These are phyloP conservation scores for Elsinoe fawcettii DNA, from an alignment of 2,329 filamentous ascomycete genomes.

Conservation along the genomic window DNA sequence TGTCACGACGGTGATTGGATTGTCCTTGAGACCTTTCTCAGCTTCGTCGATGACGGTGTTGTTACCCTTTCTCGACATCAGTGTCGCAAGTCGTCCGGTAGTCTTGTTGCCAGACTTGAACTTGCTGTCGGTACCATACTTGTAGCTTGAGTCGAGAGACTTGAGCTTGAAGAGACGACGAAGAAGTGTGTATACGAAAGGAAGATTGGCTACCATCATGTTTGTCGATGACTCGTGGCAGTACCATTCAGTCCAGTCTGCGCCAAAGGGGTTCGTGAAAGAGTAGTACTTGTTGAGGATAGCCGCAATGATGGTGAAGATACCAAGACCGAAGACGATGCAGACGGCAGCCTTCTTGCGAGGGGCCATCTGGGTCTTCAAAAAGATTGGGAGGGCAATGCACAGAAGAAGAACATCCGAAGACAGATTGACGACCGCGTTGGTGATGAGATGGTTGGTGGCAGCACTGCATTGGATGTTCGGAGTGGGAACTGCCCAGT, in stretches of 20 bases:
- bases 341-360: conserved; percentile 48
- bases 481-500: conserved; percentile 29
- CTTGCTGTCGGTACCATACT: conserved; percentile 3
- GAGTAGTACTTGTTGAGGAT: conserved; percentile 58
- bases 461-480: conserved; percentile 36
- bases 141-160: conserved; percentile 15
- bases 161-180: conserved; percentile 17
- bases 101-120: conserved; percentile 8
- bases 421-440: conserved; percentile 38
- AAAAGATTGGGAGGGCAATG: conserved; percentile 40
- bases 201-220: conserved; percentile 54
- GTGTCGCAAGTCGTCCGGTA: neutral
- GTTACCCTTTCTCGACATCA: conserved; percentile 8
- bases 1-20: conserved; percentile 10
- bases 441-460: conserved; percentile 33
- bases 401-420: conserved; percentile 40
- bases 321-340: conserved; percentile 49
- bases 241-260: conserved; percentile 54
- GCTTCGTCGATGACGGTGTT: conserved; percentile 13
- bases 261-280: conserved; percentile 49
- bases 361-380: conserved; percentile 36
- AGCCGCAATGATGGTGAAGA: conserved; percentile 50
- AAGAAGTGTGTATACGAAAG: conserved; percentile 47
- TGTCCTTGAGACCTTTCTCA: conserved; percentile 9
- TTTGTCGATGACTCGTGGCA: conserved; percentile 53